These are phyloP conservation scores for Xylariaceae sp. DNA, from an alignment of 2,329 filamentous ascomycete species.

Conservation along the genomic window DNA sequence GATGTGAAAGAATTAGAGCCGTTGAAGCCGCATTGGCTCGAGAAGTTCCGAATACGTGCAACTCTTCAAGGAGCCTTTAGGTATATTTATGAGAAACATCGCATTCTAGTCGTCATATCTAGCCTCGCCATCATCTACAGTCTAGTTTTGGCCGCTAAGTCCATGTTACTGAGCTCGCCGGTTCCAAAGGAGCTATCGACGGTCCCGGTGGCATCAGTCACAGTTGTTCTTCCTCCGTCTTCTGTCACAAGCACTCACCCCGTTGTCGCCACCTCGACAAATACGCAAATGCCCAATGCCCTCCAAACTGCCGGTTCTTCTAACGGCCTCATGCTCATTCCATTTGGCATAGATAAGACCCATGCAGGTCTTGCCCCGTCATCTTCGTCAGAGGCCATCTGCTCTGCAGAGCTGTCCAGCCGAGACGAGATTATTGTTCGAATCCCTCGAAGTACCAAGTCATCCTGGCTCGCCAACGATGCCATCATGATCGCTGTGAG, in stretches of 20 bases:
- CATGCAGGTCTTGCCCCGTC: slow-evolving; percentile 32
- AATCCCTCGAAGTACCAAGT: slow-evolving; percentile 57
- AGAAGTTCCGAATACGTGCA: not conserved
- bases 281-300: slow-evolving; percentile 41
- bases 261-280: slow-evolving; percentile 34
- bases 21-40: not conserved
- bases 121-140: slow-evolving; percentile 30
- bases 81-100: slow-evolving; percentile 27
- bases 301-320: slow-evolving; percentile 41
- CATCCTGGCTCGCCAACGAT: slow-evolving; percentile 60
- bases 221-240: slow-evolving; percentile 32
- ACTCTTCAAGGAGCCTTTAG: slow-evolving; percentile 2
- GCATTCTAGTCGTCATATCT: slow-evolving; percentile 27
- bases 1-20: slow-evolving; percentile 3
- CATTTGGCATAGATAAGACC: slow-evolving; percentile 48
- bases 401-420: slow-evolving; percentile 53
- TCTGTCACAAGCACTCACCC: slow-evolving; percentile 32
- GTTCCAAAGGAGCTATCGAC: slow-evolving; percentile 37
- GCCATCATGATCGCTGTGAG: slow-evolving; percentile 63
- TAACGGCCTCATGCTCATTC: slow-evolving; percentile 47
- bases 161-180: slow-evolving; percentile 26
- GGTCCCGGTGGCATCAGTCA: slow-evolving; percentile 42
- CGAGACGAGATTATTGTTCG: slow-evolving; percentile 60
- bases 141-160: slow-evolving; percentile 30
- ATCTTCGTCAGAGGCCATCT: slow-evolving; percentile 45